phyloP scores from a whole-genome alignment of 2,329 filamentous ascomycete species.

The Scorias spongiosa region DNA sequence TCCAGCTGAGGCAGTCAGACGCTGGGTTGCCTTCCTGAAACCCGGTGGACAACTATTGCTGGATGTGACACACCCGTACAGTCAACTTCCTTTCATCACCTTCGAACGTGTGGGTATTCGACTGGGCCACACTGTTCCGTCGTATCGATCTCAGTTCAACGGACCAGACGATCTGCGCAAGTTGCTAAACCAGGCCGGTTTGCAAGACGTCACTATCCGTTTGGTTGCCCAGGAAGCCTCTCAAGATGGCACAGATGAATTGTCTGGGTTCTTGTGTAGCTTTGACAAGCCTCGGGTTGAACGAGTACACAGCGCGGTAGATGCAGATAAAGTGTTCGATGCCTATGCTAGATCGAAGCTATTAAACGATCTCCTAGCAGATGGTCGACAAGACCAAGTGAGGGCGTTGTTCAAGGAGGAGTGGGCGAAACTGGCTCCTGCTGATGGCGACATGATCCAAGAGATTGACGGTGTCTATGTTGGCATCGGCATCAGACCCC shows the following conservation, averaged over 20 bases:
- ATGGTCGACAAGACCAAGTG: conserved; percentile 20
- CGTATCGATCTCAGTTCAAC: not conserved
- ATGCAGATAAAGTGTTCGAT: conserved; percentile 18
- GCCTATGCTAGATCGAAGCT: conserved; percentile 15
- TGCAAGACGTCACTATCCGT: conserved; percentile 18
- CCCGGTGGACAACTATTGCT: conserved; percentile 24
- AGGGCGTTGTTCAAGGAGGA: conserved; percentile 17
- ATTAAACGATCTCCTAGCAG: conserved; percentile 14
- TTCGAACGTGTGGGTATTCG: conserved; percentile 24
- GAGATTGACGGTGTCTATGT: conserved; percentile 26
- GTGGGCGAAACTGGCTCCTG: conserved; percentile 22
- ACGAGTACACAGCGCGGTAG: conserved; percentile 1
- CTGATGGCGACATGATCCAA: conserved; percentile 20
- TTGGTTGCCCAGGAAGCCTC: conserved; percentile 20
- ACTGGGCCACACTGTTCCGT: conserved; percentile 10
- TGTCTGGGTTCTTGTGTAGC: conserved; percentile 4
- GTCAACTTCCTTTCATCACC: conserved; percentile 22
- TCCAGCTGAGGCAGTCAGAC: conserved; percentile 21
- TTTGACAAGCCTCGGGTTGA: conserved; percentile 1
- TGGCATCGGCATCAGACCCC: conserved; percentile 12
- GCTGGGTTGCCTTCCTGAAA: conserved; percentile 25
- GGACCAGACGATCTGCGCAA: not conserved
- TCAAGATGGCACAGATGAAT: conserved; percentile 16
- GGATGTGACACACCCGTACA: conserved; percentile 25
- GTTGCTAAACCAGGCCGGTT: conserved; percentile 13